A percentile compares a stretch with the other conserved stretches of the same genome.
Evolutionary conservation across 2,329 filamentous ascomycete genomes (phyloP).

Genomic region (Corinectria fuckeliana): DNA sequence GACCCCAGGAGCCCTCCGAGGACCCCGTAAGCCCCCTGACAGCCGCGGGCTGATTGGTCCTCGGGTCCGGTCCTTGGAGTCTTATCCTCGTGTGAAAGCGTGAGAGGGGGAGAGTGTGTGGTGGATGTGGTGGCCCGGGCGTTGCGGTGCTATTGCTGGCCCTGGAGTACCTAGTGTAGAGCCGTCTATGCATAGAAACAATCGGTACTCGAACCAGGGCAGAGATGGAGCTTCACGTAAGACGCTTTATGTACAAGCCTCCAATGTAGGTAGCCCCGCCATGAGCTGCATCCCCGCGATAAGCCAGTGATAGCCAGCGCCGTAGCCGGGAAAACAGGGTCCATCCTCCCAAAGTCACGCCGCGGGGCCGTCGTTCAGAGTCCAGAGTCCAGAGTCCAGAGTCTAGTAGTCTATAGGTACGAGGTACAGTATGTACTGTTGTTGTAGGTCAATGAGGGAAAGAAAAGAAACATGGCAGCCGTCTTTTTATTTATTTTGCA

Average conservation of each 20-base stretch:
- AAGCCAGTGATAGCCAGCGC: constrained; percentile 16
- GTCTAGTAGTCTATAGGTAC: background rate
- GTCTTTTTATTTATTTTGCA: background rate
- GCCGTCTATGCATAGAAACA: background rate
- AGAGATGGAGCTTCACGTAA: background rate
- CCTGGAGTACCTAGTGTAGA: background rate
- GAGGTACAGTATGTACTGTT: too few species aligned
- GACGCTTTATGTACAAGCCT: constrained; percentile 3
- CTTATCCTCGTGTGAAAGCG: constrained; percentile 11
- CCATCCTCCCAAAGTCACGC: constrained; percentile 14
- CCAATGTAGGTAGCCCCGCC: too few species aligned
- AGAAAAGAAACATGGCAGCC: constrained; percentile 3
- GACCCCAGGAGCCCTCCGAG: background rate
- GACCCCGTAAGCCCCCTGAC: constrained; percentile 15
- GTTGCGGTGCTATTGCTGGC: background rate
- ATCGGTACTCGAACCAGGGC: background rate
- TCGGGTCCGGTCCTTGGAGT: constrained; percentile 8
- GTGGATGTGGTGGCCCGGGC: background rate
- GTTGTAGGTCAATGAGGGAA: too few species aligned
- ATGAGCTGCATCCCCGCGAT: constrained; percentile 14
- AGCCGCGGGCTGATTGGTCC: constrained; percentile 8
- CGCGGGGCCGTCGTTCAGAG: background rate
- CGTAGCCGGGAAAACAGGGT: constrained; percentile 16
- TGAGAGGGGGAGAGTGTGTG: background rate
- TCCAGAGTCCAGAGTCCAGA: background rate